Evolutionary conservation across 148 eudicot genomes (phyloP).

Genomic region (Euryodendron excelsum): DNA sequence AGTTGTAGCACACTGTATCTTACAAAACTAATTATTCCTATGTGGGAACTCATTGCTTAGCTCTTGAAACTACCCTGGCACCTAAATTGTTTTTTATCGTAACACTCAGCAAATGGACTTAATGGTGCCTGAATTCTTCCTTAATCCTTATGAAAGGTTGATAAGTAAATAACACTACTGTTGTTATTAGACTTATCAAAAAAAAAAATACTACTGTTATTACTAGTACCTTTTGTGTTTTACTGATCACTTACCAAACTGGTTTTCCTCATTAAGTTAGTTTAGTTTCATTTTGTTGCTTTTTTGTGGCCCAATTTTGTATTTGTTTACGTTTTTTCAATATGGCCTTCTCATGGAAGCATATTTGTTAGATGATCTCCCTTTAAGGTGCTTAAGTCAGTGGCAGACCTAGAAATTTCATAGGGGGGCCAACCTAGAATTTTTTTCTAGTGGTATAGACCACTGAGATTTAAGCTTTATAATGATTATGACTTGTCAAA

Average conservation of each 20-base stretch:
- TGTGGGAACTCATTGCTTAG: not conserved
- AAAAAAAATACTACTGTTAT: not conserved
- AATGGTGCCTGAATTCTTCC: not conserved
- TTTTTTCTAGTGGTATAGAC: no score
- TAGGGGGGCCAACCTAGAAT: no score
- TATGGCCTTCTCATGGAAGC: not conserved
- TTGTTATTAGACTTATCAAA: no score
- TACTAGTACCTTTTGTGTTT: not conserved
- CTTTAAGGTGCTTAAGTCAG: constrained; percentile 4
- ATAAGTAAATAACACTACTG: not conserved
- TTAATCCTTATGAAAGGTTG: not conserved
- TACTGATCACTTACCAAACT: not conserved
- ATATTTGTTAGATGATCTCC: not conserved
- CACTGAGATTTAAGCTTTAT: no score
- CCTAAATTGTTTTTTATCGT: not conserved
- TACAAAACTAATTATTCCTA: not conserved
- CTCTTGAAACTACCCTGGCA: not conserved
- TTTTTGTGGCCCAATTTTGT: not conserved
- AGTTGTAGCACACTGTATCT: not conserved
- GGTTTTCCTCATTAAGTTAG: not conserved
- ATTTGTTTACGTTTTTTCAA: not conserved
- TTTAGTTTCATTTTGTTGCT: not conserved
- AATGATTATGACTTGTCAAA: no score
- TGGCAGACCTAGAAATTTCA: no score
- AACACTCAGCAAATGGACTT: not conserved